Percentiles rank a stretch among this genome's conserved stretches.
Evolutionary conservation across 164 flowering plant genomes (phyloP).

Genomic region (Macadamia integrifolia): DNA sequence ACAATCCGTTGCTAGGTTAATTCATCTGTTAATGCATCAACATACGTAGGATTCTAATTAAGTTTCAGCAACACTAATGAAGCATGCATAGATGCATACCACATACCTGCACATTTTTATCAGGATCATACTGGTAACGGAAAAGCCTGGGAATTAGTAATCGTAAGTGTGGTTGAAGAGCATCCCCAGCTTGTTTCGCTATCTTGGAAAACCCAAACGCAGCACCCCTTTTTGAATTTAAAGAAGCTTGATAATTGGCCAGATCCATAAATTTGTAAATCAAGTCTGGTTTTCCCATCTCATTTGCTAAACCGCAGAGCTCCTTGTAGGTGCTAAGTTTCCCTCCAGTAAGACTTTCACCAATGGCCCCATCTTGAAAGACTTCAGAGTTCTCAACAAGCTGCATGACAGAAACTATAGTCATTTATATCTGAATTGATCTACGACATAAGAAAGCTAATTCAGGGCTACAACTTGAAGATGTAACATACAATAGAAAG

Average conservation of each 20-base stretch:
- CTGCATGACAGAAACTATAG: conserved; percentile 31
- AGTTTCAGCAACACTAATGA: too few species aligned
- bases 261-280: conserved; percentile 98
- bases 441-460: too few species aligned
- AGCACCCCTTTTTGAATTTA: conserved; percentile 97
- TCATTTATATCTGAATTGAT: background rate
- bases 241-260: conserved; percentile 89
- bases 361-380: conserved; percentile 86
- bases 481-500: background rate
- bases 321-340: conserved; percentile 96
- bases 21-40: too few species aligned
- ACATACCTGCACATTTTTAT: conserved; percentile 92
- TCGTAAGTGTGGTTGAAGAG: conserved; percentile 73
- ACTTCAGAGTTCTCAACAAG: conserved; percentile 93
- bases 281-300: conserved; percentile 98
- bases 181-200: conserved; percentile 98
- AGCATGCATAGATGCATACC: conserved; percentile 32
- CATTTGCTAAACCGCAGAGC: conserved; percentile 91
- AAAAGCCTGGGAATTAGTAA: conserved; percentile 81
- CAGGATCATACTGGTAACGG: conserved; percentile 98
- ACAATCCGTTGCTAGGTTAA: too few species aligned
- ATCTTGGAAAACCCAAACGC: conserved; percentile 99
- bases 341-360: conserved; percentile 84
- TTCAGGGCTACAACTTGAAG: background rate
- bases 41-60: too few species aligned